Evolutionary conservation across 768 basidiomycete species (phyloP), one percentile per base, ranked within the genome.

Genomic region (Podaxis mareebaensis): DNA sequence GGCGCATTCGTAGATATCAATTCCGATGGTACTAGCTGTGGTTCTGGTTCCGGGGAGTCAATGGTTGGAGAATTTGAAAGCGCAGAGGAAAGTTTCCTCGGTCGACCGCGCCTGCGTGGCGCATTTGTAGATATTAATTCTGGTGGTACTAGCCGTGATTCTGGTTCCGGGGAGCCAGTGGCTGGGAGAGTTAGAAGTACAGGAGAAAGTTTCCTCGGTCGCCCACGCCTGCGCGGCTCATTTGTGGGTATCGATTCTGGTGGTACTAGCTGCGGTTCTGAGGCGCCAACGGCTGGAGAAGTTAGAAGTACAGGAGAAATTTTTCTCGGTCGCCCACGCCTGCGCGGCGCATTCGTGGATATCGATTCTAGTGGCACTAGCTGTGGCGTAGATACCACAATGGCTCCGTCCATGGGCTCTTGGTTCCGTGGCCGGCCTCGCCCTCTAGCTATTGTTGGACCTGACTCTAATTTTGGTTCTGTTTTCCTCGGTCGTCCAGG

Each of bases 251-350:
- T 6, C 2, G 54, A 12, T 40, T 30, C 12, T 4, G 24, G 5
- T 13, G 42, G 22, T 17, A 39, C 11, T 22, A 22, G 10, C 24
- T 30, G 11, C 20, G 13, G 12, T 40, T 24, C 24, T 8, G 22
- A 10, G 1, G 10, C 0, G n/a, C n/a, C 11, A 49, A 11, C 6
- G 22, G 10, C 2, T 22, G 46, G 46, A 49, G 46, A 33, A 33
- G 30, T 10, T 11, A 49, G 10, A 49, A 12, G 20, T 17, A 49
- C 6, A 49, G 53, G n/a, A 26, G 5, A 22, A 5, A 46, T 3
- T 30, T 61, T 61, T 28, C 22, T 61, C 30, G 60, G 52, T 42
- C 60, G 51, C 8, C 60, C 52, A 44, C 52, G 53, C 24, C 24
- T 46, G 8, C 51, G 51, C 20, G 53, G 60, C 26, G 30, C 13